Conservation (phyloP, 2,329 filamentous ascomycete genomes). For the Xylaria digitata region DNA sequence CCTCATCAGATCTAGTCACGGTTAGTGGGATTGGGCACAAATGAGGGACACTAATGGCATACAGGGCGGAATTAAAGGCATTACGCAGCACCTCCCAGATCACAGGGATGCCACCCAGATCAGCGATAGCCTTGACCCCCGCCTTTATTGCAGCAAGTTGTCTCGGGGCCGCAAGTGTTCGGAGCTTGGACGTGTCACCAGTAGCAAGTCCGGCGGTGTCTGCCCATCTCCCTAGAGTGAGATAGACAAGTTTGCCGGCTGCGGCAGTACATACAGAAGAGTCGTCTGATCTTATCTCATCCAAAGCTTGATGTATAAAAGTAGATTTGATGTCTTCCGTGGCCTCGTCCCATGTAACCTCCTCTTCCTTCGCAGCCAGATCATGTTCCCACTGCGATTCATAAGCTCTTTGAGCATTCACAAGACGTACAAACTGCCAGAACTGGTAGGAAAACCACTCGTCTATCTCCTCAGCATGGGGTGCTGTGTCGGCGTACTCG, state of each 20-base stretch:
- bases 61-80: conserved; percentile 66
- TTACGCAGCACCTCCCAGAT: conserved; percentile 64
- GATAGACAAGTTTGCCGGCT: conserved; percentile 68
- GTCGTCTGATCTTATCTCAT: conserved; percentile 58
- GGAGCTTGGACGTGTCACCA: conserved; percentile 58
- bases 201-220: conserved; percentile 67
- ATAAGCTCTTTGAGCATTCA: conserved; percentile 80
- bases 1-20: conserved; percentile 59
- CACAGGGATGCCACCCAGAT: conserved; percentile 61
- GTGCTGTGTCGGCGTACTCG: conserved; percentile 76
- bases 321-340: conserved; percentile 64
- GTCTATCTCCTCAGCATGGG: conserved; percentile 88
- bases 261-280: conserved; percentile 62
- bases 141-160: conserved; percentile 71
- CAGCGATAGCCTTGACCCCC: conserved; percentile 63
- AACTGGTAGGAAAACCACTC: conserved; percentile 97
- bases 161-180: conserved; percentile 61
- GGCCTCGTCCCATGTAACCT: conserved; percentile 74
- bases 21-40: conserved; percentile 48
- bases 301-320: conserved; percentile 68
- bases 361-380: conserved; percentile 54
- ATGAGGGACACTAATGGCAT: conserved; percentile 42
- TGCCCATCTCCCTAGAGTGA: conserved; percentile 77
- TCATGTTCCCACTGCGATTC: conserved; percentile 77
- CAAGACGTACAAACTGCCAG: conserved; percentile 83